phyloP scores from a whole-genome alignment of 1,284 basidiomycete species.

The Neotropicomus parvogracilis region DNA sequence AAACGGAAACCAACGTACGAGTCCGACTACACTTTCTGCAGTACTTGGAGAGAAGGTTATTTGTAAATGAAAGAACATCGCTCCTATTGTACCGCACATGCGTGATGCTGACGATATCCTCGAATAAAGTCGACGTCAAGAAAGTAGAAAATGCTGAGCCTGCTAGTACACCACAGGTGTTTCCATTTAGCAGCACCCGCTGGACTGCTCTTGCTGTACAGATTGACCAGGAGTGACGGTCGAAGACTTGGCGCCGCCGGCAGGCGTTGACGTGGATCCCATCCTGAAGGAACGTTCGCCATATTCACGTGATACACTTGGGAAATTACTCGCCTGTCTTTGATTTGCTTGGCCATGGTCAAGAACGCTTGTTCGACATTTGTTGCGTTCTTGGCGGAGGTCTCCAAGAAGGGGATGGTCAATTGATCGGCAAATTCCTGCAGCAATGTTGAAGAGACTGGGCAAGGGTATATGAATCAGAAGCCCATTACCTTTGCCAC shows the following conservation, averaged over 20 bases:
- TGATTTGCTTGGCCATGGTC: conserved; percentile 99
- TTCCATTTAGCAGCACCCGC: conserved; percentile 51
- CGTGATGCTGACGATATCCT: conserved; percentile 31
- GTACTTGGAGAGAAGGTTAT: conserved; percentile 31
- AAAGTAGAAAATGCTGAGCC: conserved; percentile 8
- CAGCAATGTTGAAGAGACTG: conserved; percentile 7
- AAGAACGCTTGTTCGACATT: conserved; percentile 99
- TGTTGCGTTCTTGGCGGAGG: conserved; percentile 97
- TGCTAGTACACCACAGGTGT: conserved; percentile 18
- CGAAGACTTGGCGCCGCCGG: conserved; percentile 67
- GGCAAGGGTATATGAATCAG: neutral
- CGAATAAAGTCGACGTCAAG: conserved; percentile 17
- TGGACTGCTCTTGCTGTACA: conserved; percentile 49
- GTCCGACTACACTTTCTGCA: conserved; percentile 26
- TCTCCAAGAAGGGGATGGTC: conserved; percentile 95
- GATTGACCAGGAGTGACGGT: conserved; percentile 51
- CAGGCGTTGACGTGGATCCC: conserved; percentile 70
- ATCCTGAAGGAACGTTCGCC: conserved; percentile 46
- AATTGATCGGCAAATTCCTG: conserved; percentile 96
- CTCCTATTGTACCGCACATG: conserved; percentile 32
- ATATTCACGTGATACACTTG: neutral
- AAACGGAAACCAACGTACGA: conserved; percentile 27
- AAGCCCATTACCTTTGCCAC: conserved; percentile 78
- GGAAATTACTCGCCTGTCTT: conserved; percentile 70
- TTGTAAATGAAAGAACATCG: conserved; percentile 34